Evolutionary conservation across 805 yeast genomes (phyloP).

Genomic region (Yarrowia hollandica): DNA sequence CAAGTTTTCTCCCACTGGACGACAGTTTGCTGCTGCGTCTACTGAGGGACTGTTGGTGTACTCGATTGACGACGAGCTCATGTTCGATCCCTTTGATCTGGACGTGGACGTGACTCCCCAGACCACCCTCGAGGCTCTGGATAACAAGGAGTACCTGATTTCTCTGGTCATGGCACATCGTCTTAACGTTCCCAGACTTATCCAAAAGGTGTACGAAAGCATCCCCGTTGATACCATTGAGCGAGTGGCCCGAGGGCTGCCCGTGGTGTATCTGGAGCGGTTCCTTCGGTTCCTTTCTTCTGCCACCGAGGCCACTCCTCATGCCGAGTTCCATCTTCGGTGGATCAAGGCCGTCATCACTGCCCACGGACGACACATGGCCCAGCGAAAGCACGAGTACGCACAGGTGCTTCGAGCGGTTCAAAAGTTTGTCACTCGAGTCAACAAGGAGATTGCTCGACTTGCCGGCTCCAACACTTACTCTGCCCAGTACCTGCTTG

Average conservation of each 20-base stretch:
- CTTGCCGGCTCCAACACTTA: conserved; percentile 38
- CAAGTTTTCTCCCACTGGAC: conserved; percentile 84
- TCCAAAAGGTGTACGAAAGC: conserved; percentile 70
- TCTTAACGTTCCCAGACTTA: conserved; percentile 74
- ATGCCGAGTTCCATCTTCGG: conserved; percentile 75
- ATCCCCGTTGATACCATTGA: conserved; percentile 71
- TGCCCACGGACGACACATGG: conserved; percentile 75
- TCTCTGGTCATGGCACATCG: conserved; percentile 93
- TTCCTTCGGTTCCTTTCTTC: conserved; percentile 69
- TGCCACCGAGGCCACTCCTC: conserved; percentile 67
- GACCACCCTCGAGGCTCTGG: conserved; percentile 60
- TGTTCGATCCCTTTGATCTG: conserved; percentile 93
- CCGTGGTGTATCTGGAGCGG: conserved; percentile 70
- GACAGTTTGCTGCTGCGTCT: conserved; percentile 90
- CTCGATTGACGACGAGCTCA: conserved; percentile 69
- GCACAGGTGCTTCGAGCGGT: conserved; percentile 64
- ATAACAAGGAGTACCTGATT: conserved; percentile 62
- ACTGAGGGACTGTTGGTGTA: conserved; percentile 88
- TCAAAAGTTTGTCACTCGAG: conserved; percentile 70
- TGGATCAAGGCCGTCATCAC: conserved; percentile 76
- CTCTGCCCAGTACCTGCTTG: conserved; percentile 33
- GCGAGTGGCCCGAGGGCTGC: conserved; percentile 67
- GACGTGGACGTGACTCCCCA: conserved; percentile 91
- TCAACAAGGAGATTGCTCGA: conserved; percentile 63
- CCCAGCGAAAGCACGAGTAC: conserved; percentile 60